phyloP scores from a whole-genome alignment of 2,329 filamentous ascomycete species.

The Cladophialophora psammophila region DNA sequence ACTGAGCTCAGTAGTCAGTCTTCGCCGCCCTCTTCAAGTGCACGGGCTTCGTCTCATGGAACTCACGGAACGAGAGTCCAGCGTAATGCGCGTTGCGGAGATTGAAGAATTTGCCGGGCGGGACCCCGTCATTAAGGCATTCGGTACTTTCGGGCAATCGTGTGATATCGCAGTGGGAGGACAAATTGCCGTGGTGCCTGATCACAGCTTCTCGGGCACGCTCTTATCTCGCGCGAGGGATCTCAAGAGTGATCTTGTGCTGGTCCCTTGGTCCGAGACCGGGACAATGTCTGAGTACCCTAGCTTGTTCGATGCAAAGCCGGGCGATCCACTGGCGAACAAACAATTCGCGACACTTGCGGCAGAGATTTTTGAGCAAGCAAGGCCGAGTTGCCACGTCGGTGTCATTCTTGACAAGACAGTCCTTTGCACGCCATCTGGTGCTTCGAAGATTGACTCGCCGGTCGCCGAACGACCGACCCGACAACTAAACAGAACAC shows the following conservation, averaged over 20 bases:
- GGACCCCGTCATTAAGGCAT: constrained; percentile 90
- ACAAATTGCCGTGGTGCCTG: constrained; percentile 79
- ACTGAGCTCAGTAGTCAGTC: constrained; percentile 22
- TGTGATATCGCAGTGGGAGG: constrained; percentile 84
- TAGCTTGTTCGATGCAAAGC: constrained; percentile 41
- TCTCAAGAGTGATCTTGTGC: constrained; percentile 73
- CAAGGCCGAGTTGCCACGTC: constrained; percentile 66
- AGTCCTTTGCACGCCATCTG: constrained; percentile 29
- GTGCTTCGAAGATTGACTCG: constrained; percentile 14
- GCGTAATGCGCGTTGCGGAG: constrained; percentile 92
- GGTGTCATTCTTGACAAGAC: constrained; percentile 76
- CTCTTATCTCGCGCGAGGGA: constrained; percentile 74
- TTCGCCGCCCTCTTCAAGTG: constrained; percentile 68
- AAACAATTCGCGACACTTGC: constrained; percentile 60
- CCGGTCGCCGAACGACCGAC: constrained; percentile 42
- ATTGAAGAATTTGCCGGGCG: constrained; percentile 73
- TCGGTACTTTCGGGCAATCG: constrained; percentile 84
- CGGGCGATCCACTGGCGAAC: constrained; percentile 55
- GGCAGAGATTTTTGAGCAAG: constrained; percentile 64
- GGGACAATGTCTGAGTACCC: constrained; percentile 75
- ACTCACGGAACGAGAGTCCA: constrained; percentile 89
- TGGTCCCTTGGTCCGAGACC: constrained; percentile 90
- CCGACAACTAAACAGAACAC: constrained; percentile 55
- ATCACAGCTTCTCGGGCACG: constrained; percentile 79
- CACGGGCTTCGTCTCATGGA: constrained; percentile 87